Evolutionary conservation across 768 basidiomycete genomes (phyloP), one percentile per base, ranked within the genome.

Genomic region (Mycena polygramma): DNA sequence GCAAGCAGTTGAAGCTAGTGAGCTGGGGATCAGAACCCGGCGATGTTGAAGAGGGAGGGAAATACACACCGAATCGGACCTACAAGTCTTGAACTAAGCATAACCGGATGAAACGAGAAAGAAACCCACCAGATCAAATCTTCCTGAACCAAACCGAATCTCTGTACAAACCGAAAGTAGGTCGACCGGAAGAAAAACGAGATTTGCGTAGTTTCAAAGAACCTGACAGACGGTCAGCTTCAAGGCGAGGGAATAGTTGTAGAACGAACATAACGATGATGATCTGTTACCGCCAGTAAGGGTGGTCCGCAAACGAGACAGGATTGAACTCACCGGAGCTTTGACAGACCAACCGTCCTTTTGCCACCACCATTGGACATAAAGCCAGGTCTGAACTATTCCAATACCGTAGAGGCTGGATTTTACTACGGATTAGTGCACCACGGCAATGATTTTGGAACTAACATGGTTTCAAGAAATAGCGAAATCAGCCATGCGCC

Each of bases 1-100:
- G 71, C 71, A 2, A 72, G 66, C 4, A 72, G 59, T 57, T 72
- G 71, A 15, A 72, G 39, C 71, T 72, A 14, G 24, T 5, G 7
- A 35, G 22, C 7, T 19, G 9, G 19, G 15, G 19, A 19, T 63
- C 20, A 49, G 55, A 14, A 30, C 20, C 10, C 4, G 20, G 15
- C 10, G 7, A 43, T 39, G n/a, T 2, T 15, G 22, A 63, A 52
- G 17, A 66, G n/a, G 43, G 14, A 57, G 14, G 39, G 30, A 30
- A 6, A 30, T 14, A 57, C 71, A 9, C 54, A 69, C 67, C 45
- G 71, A 69, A 35, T 72, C 69, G 22, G 60, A 55, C 69, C 69
- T 70, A 13, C 30, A 51, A 5, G 17, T 6, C 4, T 19, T 17
- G 7, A 36, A 4, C 35, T 48, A 24, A 43, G 22, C 10, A 26